phyloP scores from a whole-genome alignment of 352 stramenopile species.

The Phytophthora brassicae region DNA sequence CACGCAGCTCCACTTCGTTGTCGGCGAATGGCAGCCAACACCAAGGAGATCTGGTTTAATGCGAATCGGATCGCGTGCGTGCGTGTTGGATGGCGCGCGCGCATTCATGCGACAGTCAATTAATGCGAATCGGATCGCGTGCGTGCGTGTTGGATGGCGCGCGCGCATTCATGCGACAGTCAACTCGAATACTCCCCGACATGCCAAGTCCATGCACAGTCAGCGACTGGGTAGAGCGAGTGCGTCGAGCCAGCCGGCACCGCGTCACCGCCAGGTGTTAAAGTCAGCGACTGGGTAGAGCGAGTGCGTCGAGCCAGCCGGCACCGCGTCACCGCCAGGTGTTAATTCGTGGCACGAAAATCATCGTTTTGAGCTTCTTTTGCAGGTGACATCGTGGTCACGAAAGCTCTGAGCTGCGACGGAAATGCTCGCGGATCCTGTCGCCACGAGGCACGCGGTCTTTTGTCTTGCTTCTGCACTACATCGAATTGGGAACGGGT shows the following conservation, averaged over 20 bases:
- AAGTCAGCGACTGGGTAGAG: no score
- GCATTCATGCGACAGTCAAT: conserved; percentile 20
- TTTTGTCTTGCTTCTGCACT: no score
- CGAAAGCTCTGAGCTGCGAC: conserved; percentile 1
- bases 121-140: no score
- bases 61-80: not conserved
- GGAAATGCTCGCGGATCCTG: conserved; percentile 1
- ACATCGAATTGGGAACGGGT: no score
- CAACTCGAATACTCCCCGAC: conserved; percentile 22
- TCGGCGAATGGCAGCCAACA: no score
- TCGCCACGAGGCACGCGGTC: not conserved
- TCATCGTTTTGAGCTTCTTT: conserved; percentile 12
- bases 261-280: conserved; percentile 6
- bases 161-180: no score
- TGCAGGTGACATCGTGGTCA: not conserved
- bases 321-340: no score
- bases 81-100: conserved; percentile 14
- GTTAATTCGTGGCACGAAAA: not conserved
- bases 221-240: conserved; percentile 11
- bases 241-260: conserved; percentile 8
- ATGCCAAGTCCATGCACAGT: conserved; percentile 28
- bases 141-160: no score
- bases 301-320: conserved; percentile 10
- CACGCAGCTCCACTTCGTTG: no score
- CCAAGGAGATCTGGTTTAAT: conserved; percentile 13